These are phyloP conservation scores for Diaporthe humulicola DNA, from an alignment of 2,329 filamentous ascomycete species.

Conservation along the genomic window DNA sequence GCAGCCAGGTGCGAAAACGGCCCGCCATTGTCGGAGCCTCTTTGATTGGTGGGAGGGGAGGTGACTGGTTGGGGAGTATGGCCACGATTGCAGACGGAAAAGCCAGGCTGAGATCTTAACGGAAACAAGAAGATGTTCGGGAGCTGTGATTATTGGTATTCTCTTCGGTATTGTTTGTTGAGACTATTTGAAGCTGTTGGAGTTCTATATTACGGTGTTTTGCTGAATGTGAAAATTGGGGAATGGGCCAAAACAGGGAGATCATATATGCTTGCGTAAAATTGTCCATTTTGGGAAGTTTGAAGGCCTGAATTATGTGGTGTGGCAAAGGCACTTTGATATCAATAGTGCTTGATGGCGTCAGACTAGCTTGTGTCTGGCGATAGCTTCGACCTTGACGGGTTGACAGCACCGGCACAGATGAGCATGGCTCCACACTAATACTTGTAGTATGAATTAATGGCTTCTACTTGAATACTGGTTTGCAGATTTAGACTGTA, in stretches of 20 bases:
- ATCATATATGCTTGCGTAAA: neutral
- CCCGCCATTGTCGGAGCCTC: neutral
- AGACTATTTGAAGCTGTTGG: neutral
- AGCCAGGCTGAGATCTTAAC: neutral
- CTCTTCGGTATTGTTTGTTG: neutral
- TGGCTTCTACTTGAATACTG: too few relatives aligned
- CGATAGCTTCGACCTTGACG: too few relatives aligned
- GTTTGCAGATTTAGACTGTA: too few relatives aligned
- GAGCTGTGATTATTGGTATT: neutral
- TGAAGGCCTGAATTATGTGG: neutral
- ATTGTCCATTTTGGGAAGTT: neutral
- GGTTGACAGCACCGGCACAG: too few relatives aligned
- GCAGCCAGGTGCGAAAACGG: neutral
- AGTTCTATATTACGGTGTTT: neutral
- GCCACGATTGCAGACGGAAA: neutral
- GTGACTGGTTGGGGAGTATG: neutral
- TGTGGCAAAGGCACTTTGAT: neutral
- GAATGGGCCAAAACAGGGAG: neutral
- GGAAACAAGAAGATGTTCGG: neutral
- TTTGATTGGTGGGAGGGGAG: neutral
- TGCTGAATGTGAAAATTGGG: neutral
- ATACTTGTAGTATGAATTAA: too few relatives aligned
- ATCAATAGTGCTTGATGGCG: too few relatives aligned
- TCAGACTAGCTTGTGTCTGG: too few relatives aligned
- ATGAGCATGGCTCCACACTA: too few relatives aligned